Evolutionary conservation across 305 asterid species (phyloP), one percentile per base, ranked within the genome.

Genomic region (Fraxinus paxiana): DNA sequence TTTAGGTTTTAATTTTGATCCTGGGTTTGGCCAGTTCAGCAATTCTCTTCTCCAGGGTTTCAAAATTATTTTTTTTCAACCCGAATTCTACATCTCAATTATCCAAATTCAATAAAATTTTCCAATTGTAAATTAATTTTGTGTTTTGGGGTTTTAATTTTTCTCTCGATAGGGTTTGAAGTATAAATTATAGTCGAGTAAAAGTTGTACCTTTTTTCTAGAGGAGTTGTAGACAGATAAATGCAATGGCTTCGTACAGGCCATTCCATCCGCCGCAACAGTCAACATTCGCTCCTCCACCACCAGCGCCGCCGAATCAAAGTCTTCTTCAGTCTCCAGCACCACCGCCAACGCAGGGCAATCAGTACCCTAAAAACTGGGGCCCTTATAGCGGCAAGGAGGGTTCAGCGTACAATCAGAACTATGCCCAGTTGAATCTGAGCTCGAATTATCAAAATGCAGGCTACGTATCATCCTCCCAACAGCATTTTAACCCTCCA

Each of bases 221-320:
- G 56, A 77, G 73, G 56, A 77, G 73, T 77, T 59, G 54, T 54
- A 31, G 6, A 12, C 80, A 30, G 26, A 22, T 28, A 12, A 20
- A 51, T n/a, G 81, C 31, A 59, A 93, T 94, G 98, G 98, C 97
- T 83, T 93, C 98, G 15, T 94, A 93, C 84, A 84, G 98, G 87
- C 98, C 97, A 43, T 93, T 93, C 81, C 97, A 90, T 77, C 97
- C 95, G 28, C 95, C 95, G 35, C 89, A 92, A 31, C 97, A 88
- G 85, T 87, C 98, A 4, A 87, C 89, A 69, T 95, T 92, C 81
- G 88, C 89, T 38, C 94, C 92, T 28, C 92, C 90, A 0, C 90
- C 91, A 15, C 96, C 95, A 1, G 92, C 96, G 4, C 92, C 97
- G 17, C 87, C 94, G 26, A 94, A 87, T 85, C 97, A 92, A 80